Percentiles rank a stretch among this genome's conserved stretches.
These are phyloP conservation scores for Cymbopogon flexuosus DNA, from an alignment of 202 grass and related monocot species.

Conservation along the genomic window DNA sequence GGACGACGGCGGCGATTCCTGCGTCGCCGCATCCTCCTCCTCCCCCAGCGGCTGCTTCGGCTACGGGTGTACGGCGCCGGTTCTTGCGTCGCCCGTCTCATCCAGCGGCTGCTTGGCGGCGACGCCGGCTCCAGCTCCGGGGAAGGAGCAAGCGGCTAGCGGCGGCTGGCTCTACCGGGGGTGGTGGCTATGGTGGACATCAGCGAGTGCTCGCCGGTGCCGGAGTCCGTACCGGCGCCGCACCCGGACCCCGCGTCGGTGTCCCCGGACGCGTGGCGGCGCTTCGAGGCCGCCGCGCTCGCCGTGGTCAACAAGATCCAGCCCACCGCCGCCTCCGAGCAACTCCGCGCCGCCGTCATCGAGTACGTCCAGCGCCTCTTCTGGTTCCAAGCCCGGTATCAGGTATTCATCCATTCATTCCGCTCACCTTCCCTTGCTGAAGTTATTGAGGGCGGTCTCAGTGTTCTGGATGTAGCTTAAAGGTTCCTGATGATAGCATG, in stretches of 20 bases:
- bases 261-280: conserved; percentile 43
- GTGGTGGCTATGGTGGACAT: conserved; percentile 63
- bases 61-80: neutral
- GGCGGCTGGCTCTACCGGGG: neutral
- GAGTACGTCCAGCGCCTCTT: conserved; percentile 66
- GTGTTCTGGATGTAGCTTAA: neutral
- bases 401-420: conserved; percentile 27
- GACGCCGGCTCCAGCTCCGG: neutral
- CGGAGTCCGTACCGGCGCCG: conserved; percentile 17
- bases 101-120: neutral
- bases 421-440: neutral
- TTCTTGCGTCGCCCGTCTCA: neutral
- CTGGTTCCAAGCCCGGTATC: conserved; percentile 28
- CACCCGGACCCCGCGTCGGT: conserved; percentile 54
- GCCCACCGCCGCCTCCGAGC: conserved; percentile 58
- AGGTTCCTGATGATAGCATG: neutral
- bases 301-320: conserved; percentile 54
- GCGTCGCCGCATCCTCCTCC: neutral
- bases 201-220: conserved; percentile 35
- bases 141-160: neutral
- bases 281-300: conserved; percentile 54
- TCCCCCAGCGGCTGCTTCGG: neutral
- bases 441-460: neutral
- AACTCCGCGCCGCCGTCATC: conserved; percentile 59
- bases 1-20: neutral